Evolutionary conservation across 306 rosid species (phyloP), one percentile per base, ranked within the genome.

Genomic region (Vicia villosa): DNA sequence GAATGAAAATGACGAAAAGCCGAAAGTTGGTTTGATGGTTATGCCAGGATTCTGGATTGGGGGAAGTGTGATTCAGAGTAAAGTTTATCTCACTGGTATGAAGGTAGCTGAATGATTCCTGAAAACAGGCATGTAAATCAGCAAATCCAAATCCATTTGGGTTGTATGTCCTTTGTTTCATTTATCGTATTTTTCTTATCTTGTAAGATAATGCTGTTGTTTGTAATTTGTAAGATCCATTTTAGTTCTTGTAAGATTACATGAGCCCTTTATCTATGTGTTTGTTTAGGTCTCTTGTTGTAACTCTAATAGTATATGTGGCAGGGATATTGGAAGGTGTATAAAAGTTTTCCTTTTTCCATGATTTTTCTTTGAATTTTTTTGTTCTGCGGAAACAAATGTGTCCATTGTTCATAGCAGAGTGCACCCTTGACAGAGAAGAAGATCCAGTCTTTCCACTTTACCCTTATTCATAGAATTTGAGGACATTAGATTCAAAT

Each of bases 31-130:
- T 24, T 82, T 95, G 57, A 89, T 95, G 99, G 90, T 95, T 38
- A 91, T 95, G 97, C 99, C 99, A 50, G 99, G 97, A 67, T 95
- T 95, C 76, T 83, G 79, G 80, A 81, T 91, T 6, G 95, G 95
- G 22, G 96, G 92, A 68, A 87, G 91, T 72, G 92, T 87, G 77
- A 86, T 95, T 76, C 99, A 91, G 81, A 87, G 99, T 78, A 86
- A 79, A 83, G 99, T 95, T 61, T 95, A 91, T 79, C 99, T 95
- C 77, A 83, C 97, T 10, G 96, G 96, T 72, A 81, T 95, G 89
- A 95, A 86, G 83, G 92, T 86, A 40, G 88, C 96, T 40, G 99
- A 95, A 80, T 95, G 81, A 84, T 54, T 68, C 16, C 10, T 42
- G 30, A 59, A 63, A 51, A 36, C 20, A 28, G 38, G 58, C 54